Conservation (phyloP, 495 filamentous ascomycete genomes). For the Trypethelium eluteriae region DNA sequence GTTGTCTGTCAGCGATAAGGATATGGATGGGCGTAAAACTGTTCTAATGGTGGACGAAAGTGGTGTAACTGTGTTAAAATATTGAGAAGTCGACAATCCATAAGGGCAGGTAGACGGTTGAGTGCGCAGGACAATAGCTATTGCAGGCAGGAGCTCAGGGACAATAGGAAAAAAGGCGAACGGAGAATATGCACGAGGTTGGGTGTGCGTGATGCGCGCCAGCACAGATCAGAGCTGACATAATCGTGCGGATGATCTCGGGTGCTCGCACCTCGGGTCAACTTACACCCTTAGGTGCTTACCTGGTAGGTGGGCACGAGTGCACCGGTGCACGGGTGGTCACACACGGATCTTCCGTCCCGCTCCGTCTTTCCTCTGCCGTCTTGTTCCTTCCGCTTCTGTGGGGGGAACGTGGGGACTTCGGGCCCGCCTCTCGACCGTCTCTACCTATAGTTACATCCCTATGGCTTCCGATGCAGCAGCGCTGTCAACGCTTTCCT, state of each 20-base stretch:
- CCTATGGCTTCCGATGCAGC: not conserved
- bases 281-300: too few species aligned
- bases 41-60: not conserved
- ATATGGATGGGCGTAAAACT: not conserved
- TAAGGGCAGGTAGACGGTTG: not conserved
- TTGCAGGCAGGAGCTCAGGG: not conserved
- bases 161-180: not conserved
- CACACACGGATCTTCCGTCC: too few species aligned
- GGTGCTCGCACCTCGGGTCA: too few species aligned
- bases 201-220: not conserved
- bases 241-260: not conserved
- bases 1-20: constrained; percentile 10
- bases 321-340: too few species aligned
- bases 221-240: not conserved
- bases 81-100: not conserved
- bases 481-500: not conserved
- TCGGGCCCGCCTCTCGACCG: constrained; percentile 3
- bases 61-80: not conserved
- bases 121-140: not conserved
- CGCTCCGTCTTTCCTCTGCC: not conserved
- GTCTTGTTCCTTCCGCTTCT: not conserved
- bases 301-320: not conserved
- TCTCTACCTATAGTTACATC: not conserved
- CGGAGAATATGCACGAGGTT: not conserved
- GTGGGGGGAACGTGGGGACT: not conserved